Percentiles rank a stretch among this genome's conserved stretches.
phyloP scores from a whole-genome alignment of 768 basidiomycete genomes.

The Trametes sanguinea region DNA sequence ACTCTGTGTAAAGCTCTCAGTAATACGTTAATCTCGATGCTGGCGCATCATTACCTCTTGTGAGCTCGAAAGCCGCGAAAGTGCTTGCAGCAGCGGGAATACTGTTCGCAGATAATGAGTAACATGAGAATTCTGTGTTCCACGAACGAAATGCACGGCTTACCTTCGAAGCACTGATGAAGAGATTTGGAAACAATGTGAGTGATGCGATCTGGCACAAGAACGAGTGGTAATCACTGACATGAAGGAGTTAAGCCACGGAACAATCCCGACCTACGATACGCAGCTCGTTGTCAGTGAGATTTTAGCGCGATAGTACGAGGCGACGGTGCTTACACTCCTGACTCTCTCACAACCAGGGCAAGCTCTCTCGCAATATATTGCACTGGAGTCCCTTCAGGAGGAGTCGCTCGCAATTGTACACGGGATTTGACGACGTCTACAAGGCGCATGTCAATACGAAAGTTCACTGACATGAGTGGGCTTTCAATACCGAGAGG shows the following conservation, averaged over 20 bases:
- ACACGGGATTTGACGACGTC: constrained; percentile 93
- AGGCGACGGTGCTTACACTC: constrained; percentile 52
- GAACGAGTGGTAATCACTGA: constrained; percentile 39
- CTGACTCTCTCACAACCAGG: constrained; percentile 67
- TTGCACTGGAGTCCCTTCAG: constrained; percentile 66
- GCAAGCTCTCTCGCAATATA: constrained; percentile 78
- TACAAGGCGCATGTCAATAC: constrained; percentile 27
- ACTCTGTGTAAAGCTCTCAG: constrained; percentile 27
- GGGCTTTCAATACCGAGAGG: constrained; percentile 59
- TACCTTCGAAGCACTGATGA: constrained; percentile 65
- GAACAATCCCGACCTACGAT: constrained; percentile 60
- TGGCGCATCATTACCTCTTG: constrained; percentile 53
- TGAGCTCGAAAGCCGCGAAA: constrained; percentile 87
- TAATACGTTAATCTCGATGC: background rate
- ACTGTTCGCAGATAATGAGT: constrained; percentile 40
- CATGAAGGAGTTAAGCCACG: constrained; percentile 76
- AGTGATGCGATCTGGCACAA: background rate
- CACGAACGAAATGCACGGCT: background rate
- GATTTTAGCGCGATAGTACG: background rate
- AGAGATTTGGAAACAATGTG: background rate
- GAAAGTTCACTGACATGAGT: too few species aligned
- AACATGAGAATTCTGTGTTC: too few species aligned
- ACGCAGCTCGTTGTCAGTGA: background rate
- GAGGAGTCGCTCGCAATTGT: constrained; percentile 76
- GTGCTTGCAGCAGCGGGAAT: constrained; percentile 92